Base-by-base conservation (phyloP, 202 grass and related monocot species). In the Carex arenaria region DNA sequence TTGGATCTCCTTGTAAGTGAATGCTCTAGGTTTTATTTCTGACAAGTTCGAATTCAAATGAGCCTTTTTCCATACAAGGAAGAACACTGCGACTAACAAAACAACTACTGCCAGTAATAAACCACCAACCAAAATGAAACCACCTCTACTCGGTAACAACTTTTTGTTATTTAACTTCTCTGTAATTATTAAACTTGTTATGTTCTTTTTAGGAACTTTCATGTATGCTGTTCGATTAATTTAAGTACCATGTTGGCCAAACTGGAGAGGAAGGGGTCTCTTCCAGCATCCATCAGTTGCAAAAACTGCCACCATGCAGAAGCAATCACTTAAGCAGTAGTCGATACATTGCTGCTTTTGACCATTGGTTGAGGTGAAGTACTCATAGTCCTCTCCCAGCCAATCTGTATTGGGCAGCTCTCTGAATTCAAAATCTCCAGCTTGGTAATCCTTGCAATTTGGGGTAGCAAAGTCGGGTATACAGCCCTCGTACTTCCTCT, bases 1-100 rank as follows among this genome's bases (percentile, higher is more conserved):
- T 19, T 88, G 52, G 13, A 88, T 56, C 51, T 83, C 78, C 57
- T 31, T 67, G 77, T 85, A 85, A 6, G 87, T 66, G 53, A 89
- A 89, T 43, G 12, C 51, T 54, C 45, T 66, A 10, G 74, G 18
- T 12, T 69, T 85, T 47, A 88, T n/a, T 15, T 22, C 38, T 0
- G 47, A n/a, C 12, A 76, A 59, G 56, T 55, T 67, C 1, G 7
- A 17, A 7, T 61, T 31, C 20, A 38, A 3, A 20, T 45, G 11
- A 14, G 20, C 15, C 15, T 6, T 57, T 30, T 26, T 84, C 60
- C 82, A 20, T 42, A 8, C 36, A 65, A 64, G 30, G 20, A 82
- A 45, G 10, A 38, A 65, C 19, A 47, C 18, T 26, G 49, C n/a
- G 31, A 81, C 22, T 3, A 63, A 62, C 17, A 67, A 4, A 36